Conservation (phyloP, 768 basidiomycete genomes). For the Tricholoma saponaceum region DNA sequence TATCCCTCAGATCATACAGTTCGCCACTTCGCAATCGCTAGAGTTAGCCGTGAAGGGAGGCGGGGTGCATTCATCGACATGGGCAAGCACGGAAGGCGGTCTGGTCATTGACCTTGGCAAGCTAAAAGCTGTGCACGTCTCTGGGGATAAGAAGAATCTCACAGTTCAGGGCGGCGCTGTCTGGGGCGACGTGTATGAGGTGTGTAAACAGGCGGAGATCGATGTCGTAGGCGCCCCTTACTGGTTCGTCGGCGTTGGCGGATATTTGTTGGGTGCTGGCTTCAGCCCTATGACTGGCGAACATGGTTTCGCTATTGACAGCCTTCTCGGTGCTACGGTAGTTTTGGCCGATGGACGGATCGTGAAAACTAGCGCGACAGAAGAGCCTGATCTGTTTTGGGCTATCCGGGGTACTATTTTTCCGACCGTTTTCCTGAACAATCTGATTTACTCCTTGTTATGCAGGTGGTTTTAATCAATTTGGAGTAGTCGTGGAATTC, state of each 20-base stretch:
- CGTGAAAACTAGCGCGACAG: slow-evolving; percentile 9
- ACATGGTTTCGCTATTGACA: slow-evolving; percentile 12
- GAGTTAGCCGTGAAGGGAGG: slow-evolving; percentile 17
- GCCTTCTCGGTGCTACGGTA: slow-evolving; percentile 16
- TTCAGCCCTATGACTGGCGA: slow-evolving; percentile 6
- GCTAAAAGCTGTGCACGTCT: slow-evolving; percentile 5
- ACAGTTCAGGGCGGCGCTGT: slow-evolving; percentile 12
- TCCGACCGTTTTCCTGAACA: neutral
- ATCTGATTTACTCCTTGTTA: neutral
- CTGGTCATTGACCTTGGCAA: slow-evolving; percentile 13
- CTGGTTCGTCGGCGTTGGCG: slow-evolving; percentile 13
- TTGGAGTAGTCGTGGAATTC: slow-evolving; percentile 19
- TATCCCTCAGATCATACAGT: slow-evolving; percentile 4
- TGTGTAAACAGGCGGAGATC: slow-evolving; percentile 5
- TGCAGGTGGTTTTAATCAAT: slow-evolving; percentile 19
- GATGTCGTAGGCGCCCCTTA: slow-evolving; percentile 11
- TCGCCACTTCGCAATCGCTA: slow-evolving; percentile 8
- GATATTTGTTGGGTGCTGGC: slow-evolving; percentile 10
- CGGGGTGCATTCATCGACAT: slow-evolving; percentile 2
- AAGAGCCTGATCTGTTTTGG: slow-evolving; percentile 22
- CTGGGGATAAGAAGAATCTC: slow-evolving; percentile 8
- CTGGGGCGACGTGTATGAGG: slow-evolving; percentile 14
- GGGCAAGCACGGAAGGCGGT: slow-evolving; percentile 13
- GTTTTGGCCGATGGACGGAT: slow-evolving; percentile 17
- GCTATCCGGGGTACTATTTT: slow-evolving; percentile 18